Percentiles rank a stretch among this genome's conserved stretches.
Conservation (phyloP, 1,284 basidiomycete species). For the Xerocomus subilludens region DNA sequence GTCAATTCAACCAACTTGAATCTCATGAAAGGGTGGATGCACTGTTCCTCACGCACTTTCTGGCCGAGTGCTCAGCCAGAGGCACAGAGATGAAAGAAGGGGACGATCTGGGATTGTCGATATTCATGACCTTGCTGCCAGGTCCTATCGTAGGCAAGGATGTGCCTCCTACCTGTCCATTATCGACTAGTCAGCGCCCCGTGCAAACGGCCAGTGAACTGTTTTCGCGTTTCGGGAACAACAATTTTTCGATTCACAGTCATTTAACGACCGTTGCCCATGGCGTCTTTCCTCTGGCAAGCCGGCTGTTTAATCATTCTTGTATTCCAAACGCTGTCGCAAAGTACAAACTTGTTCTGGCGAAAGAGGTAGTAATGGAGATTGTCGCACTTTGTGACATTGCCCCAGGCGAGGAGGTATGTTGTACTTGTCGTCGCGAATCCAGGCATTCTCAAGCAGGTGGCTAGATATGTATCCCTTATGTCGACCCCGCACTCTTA, state of each 20-base stretch:
- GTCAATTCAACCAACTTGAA: slow-evolving; percentile 61
- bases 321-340: slow-evolving; percentile 77
- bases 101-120: slow-evolving; percentile 49
- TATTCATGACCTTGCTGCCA: slow-evolving; percentile 66
- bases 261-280: slow-evolving; percentile 74
- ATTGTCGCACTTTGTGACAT: slow-evolving; percentile 71
- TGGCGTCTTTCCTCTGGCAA: slow-evolving; percentile 77
- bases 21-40: slow-evolving; percentile 68
- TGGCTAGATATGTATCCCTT: slow-evolving; percentile 73
- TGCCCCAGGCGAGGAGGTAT: slow-evolving; percentile 69
- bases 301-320: slow-evolving; percentile 80
- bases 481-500: slow-evolving; percentile 77
- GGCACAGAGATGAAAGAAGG: slow-evolving; percentile 17
- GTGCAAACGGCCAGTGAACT: slow-evolving; percentile 57
- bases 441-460: slow-evolving; percentile 9
- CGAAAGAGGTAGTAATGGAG: slow-evolving; percentile 64
- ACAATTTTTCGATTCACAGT: slow-evolving; percentile 79
- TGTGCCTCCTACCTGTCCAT: slow-evolving; percentile 53
- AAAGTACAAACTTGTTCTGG: slow-evolving; percentile 62
- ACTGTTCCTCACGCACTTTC: slow-evolving; percentile 69
- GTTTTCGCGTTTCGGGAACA: slow-evolving; percentile 75
- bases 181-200: slow-evolving; percentile 44
- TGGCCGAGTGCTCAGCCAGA: slow-evolving; percentile 57
- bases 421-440: slow-evolving; percentile 11
- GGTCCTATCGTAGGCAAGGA: slow-evolving; percentile 49